Evolutionary conservation across 768 basidiomycete genomes (phyloP).

Genomic region (Mycena chlorophos): DNA sequence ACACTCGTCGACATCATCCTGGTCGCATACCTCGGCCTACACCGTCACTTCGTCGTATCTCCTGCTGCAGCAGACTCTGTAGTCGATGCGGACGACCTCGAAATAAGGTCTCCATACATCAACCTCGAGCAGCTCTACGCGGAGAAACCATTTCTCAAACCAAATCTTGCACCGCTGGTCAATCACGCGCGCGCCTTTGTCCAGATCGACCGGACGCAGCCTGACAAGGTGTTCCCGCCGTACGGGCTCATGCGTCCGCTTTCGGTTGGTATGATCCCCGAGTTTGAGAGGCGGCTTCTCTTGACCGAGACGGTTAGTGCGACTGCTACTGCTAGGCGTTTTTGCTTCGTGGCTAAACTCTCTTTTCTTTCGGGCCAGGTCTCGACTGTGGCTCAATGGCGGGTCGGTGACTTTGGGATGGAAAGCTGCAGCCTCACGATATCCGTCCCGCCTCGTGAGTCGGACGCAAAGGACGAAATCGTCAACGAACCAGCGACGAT

Average conservation of each 20-base stretch:
- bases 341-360: neutral
- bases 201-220: slow-evolving; percentile 15
- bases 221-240: slow-evolving; percentile 14
- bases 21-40: slow-evolving; percentile 15
- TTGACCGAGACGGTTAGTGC: slow-evolving; percentile 8
- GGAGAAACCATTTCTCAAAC: slow-evolving; percentile 9
- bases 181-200: slow-evolving; percentile 19
- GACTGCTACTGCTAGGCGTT: neutral
- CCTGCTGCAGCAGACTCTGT: too few species aligned
- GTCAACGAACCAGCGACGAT: slow-evolving; percentile 9
- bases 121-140: slow-evolving; percentile 17
- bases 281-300: slow-evolving; percentile 14
- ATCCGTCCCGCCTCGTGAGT: slow-evolving; percentile 21
- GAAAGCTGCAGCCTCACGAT: slow-evolving; percentile 29
- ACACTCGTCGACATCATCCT: slow-evolving; percentile 12
- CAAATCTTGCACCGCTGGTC: slow-evolving; percentile 13
- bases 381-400: slow-evolving; percentile 31
- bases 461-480: slow-evolving; percentile 6
- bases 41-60: slow-evolving; percentile 3
- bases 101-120: slow-evolving; percentile 18
- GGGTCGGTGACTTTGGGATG: slow-evolving; percentile 33
- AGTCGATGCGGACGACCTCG: slow-evolving; percentile 2
- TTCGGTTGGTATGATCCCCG: slow-evolving; percentile 16
- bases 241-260: slow-evolving; percentile 13
- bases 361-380: slow-evolving; percentile 14